A percentile compares a stretch with the other conserved stretches of the same genome.
These are phyloP conservation scores for Erysimum pusillum DNA, from an alignment of 441 rosid species.

Conservation along the genomic window DNA sequence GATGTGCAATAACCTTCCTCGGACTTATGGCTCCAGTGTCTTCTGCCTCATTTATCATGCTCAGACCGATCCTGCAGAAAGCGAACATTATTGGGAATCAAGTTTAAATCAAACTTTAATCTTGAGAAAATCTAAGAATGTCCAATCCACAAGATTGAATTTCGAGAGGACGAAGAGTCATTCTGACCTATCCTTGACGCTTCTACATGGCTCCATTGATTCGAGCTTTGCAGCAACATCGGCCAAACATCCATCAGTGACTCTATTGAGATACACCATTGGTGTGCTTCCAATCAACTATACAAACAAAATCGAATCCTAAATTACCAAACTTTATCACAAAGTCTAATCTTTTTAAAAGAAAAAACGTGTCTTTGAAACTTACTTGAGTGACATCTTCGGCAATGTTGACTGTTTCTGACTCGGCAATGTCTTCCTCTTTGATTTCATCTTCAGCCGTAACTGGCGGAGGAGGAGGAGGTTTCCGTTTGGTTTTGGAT, in stretches of 20 bases:
- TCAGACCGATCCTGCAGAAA: slow-evolving; percentile 73
- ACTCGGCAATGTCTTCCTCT: slow-evolving; percentile 35
- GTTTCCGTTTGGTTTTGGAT: slow-evolving; percentile 38
- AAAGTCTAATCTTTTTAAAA: not conserved
- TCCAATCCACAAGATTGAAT: not conserved
- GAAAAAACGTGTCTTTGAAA: slow-evolving; percentile 5
- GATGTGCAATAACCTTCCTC: slow-evolving; percentile 62
- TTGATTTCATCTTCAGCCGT: slow-evolving; percentile 45
- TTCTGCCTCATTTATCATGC: slow-evolving; percentile 90
- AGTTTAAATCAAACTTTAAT: not conserved
- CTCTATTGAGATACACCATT: slow-evolving; percentile 90
- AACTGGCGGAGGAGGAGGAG: slow-evolving; percentile 51
- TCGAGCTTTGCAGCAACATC: slow-evolving; percentile 92
- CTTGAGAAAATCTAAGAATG: not conserved
- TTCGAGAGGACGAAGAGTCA: not conserved
- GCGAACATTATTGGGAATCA: not conserved
- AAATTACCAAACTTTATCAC: slow-evolving; percentile 4
- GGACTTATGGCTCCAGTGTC: slow-evolving; percentile 81
- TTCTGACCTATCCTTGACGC: slow-evolving; percentile 87
- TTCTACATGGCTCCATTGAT: slow-evolving; percentile 94
- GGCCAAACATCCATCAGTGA: slow-evolving; percentile 78
- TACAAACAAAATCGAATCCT: not conserved
- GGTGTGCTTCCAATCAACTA: slow-evolving; percentile 95
- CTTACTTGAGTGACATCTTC: slow-evolving; percentile 92
- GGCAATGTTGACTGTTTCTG: slow-evolving; percentile 77